phyloP scores from a whole-genome alignment of 2,329 filamentous ascomycete species.

The Elsinoe fawcettii region DNA sequence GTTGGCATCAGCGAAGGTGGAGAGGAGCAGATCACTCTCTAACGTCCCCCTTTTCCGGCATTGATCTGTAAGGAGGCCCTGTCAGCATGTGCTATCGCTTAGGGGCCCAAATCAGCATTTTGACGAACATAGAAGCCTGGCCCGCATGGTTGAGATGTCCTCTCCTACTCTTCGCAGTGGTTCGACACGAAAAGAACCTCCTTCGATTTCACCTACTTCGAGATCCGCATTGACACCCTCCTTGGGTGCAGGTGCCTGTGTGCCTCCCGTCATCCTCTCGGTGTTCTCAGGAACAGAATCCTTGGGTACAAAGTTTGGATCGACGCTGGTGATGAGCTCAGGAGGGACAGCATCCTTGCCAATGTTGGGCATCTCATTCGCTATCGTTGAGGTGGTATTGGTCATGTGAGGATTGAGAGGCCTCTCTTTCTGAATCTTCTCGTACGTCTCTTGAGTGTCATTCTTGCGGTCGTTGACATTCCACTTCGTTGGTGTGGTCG shows the following conservation, averaged over 20 bases:
- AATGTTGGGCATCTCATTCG: slow-evolving; percentile 54
- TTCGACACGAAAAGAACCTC: slow-evolving; percentile 78
- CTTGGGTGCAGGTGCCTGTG: slow-evolving; percentile 44
- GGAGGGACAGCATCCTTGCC: slow-evolving; percentile 51
- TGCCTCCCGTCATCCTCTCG: slow-evolving; percentile 57
- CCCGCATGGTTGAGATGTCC: slow-evolving; percentile 76
- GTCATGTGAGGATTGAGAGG: slow-evolving; percentile 55
- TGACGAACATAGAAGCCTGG: slow-evolving; percentile 64
- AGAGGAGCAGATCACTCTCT: slow-evolving; percentile 91
- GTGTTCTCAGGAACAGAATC: slow-evolving; percentile 56
- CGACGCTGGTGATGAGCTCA: slow-evolving; percentile 51
- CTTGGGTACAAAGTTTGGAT: slow-evolving; percentile 50
- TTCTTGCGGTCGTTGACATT: slow-evolving; percentile 44
- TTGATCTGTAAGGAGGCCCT: slow-evolving; percentile 58
- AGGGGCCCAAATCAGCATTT: slow-evolving; percentile 13
- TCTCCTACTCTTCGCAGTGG: slow-evolving; percentile 81
- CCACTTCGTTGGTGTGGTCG: slow-evolving; percentile 31
- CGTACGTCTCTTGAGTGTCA: slow-evolving; percentile 47
- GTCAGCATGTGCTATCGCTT: slow-evolving; percentile 21
- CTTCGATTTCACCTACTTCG: slow-evolving; percentile 78
- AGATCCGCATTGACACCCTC: slow-evolving; percentile 55
- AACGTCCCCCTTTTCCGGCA: slow-evolving; percentile 92
- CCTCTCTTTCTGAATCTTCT: slow-evolving; percentile 50
- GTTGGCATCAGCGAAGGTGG: slow-evolving; percentile 80
- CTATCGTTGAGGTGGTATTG: slow-evolving; percentile 56